phyloP scores from a whole-genome alignment of 2,329 filamentous ascomycete species.

The Phaeosphaeria sp. region DNA sequence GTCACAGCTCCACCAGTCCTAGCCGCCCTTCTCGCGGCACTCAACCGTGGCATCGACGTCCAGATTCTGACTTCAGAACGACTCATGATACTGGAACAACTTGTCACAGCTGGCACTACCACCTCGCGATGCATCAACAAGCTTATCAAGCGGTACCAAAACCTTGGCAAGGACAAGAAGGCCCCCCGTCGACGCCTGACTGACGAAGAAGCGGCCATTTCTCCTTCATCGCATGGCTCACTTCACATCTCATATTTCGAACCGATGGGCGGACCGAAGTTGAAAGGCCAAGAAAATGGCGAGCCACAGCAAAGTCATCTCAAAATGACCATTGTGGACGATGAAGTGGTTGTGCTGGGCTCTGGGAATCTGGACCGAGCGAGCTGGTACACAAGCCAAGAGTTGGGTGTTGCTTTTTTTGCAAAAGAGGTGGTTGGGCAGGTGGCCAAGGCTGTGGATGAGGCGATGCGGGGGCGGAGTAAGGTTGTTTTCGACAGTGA shows the following conservation, averaged over 20 bases:
- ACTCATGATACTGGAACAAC: conserved; percentile 81
- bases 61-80: conserved; percentile 69
- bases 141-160: conserved; percentile 64
- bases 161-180: conserved; percentile 19
- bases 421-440: conserved; percentile 47
- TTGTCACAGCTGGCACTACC: conserved; percentile 79
- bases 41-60: conserved; percentile 72
- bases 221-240: conserved; percentile 48
- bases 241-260: conserved; percentile 68
- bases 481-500: conserved; percentile 36
- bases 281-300: conserved; percentile 31
- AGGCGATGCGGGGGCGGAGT: conserved; percentile 31
- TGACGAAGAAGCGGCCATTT: conserved; percentile 41
- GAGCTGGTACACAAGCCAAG: conserved; percentile 87
- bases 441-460: conserved; percentile 34
- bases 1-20: conserved; percentile 73
- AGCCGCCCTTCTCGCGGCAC: conserved; percentile 64
- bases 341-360: conserved; percentile 71
- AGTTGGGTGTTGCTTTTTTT: conserved; percentile 71
- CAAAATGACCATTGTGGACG: conserved; percentile 78
- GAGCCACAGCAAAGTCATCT: conserved; percentile 78
- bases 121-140: conserved; percentile 69
- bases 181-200: conserved; percentile 8
- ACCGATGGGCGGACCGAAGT: conserved; percentile 35
- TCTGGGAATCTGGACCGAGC: conserved; percentile 86